A percentile compares a stretch with the other conserved stretches of the same genome.
Evolutionary conservation across 2,329 filamentous ascomycete species (phyloP).

Genomic region (Cryphonectria japonica): DNA sequence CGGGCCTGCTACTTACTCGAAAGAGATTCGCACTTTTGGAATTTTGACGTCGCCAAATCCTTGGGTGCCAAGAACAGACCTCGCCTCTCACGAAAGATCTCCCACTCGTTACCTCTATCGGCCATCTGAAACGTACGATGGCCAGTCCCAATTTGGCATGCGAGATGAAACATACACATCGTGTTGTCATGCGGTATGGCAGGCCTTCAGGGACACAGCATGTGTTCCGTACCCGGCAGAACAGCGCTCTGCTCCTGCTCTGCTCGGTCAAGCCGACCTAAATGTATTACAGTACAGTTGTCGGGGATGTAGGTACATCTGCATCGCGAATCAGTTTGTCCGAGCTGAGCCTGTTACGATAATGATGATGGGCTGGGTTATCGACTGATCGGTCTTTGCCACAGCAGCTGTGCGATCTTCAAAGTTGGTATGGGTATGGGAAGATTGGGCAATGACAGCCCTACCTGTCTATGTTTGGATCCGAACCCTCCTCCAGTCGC

Average conservation of each 20-base stretch:
- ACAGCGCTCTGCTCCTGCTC: neutral
- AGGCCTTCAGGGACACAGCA: neutral
- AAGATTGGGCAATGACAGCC: neutral
- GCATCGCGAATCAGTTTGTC: slow-evolving; percentile 3
- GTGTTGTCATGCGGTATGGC: slow-evolving; percentile 4
- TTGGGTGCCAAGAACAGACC: neutral
- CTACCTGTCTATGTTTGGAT: neutral
- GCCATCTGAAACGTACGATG: slow-evolving; percentile 27
- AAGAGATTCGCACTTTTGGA: neutral
- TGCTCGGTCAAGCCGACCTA: neutral
- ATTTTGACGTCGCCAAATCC: slow-evolving; percentile 2
- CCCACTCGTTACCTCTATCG: slow-evolving; percentile 19
- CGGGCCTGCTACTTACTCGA: neutral
- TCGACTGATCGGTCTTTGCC: neutral
- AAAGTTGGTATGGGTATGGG: neutral
- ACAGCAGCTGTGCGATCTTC: neutral
- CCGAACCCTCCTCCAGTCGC: neutral
- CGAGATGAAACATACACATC: slow-evolving; percentile 28
- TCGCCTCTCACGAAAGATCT: slow-evolving; percentile 14
- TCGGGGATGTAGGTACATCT: neutral
- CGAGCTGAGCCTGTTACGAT: neutral
- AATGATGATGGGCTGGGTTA: neutral
- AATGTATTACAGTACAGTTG: neutral
- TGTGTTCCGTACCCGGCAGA: neutral
- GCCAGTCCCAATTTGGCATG: slow-evolving; percentile 16